Base-by-base conservation (phyloP, 495 filamentous ascomycete genomes). In the Hypoxylon lienhwacheense region DNA sequence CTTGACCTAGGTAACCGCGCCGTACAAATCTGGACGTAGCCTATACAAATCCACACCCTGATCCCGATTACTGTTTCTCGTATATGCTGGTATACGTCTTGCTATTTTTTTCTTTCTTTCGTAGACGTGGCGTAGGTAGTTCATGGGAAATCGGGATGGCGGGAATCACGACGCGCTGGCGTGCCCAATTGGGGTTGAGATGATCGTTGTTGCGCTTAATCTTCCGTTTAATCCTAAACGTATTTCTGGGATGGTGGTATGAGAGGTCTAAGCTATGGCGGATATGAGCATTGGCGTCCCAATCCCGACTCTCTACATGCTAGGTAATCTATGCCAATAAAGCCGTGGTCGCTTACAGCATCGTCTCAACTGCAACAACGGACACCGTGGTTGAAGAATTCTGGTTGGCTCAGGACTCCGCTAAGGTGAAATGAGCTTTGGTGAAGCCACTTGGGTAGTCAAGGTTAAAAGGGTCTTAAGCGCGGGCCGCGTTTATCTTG, bases 151-250 rank as follows among this genome's bases (percentile, higher is more conserved):
- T 14, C n/a, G n/a, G 19, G 45, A 52, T 55, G 24, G 55, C 54
- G 35, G 58, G 60, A 53, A 53, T 59, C 55, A 63, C 6, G 49
- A 63, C 43, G 60, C 60, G 60, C 60, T 55, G 55, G 55, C 4
- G 47, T 26, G 16, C n/a, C 60, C 60, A 59, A 63, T 59, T 7
- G 46, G 36, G 25, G 22, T 44, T 36, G 39, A 51, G 28, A 51
- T 44, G 48, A 44, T 47, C 41, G 28, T 43, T 37, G 14, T 15
- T 34, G 32, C 31, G 48, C 44, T 57, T 57, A 20, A 19, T 14
- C 8, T 24, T 41, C 39, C 5, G 36, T 46, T 24, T 41, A 7
- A 36, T 4, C 41, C 21, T 26, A 1, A 36, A 14, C 5, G 19
- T 28, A 24, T 10, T 11, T 21, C 21, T 16, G 19, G 26, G 17